Conservation (phyloP, 331 rosid species). For the Quercus phellos region DNA sequence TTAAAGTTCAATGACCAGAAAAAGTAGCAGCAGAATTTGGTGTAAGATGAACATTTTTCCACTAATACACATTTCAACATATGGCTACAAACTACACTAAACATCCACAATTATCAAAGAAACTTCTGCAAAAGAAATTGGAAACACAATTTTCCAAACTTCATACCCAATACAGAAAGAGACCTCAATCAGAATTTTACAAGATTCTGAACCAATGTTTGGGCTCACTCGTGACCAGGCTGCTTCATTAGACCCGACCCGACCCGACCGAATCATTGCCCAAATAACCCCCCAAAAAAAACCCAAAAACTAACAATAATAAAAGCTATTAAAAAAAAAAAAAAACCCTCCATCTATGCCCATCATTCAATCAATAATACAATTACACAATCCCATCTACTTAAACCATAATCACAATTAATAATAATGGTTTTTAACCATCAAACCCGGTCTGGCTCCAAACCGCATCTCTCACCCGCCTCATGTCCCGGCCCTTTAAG, state of each 20-base stretch:
- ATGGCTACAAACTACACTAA: background rate
- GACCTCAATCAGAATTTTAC: constrained; percentile 1
- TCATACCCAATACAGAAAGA: constrained; percentile 1
- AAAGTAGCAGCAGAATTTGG: background rate
- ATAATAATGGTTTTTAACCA: constrained; percentile 35
- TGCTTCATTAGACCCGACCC: constrained; percentile 29
- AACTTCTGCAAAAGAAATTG: background rate
- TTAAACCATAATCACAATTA: background rate
- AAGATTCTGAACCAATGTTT: constrained; percentile 17
- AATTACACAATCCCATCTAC: background rate
- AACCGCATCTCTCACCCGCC: constrained; percentile 89
- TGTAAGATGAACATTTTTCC: background rate
- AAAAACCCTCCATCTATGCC: background rate
- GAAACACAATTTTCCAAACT: constrained; percentile 4
- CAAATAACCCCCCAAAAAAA: background rate
- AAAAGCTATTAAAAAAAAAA: background rate
- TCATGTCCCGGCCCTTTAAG: constrained; percentile 88
- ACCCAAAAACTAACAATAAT: background rate
- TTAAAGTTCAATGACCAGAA: background rate
- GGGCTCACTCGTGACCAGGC: constrained; percentile 51
- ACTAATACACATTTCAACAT: background rate
- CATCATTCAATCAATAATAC: background rate
- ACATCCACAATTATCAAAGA: background rate
- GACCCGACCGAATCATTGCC: constrained; percentile 56
- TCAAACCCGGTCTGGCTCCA: constrained; percentile 98